phyloP scores from a whole-genome alignment of 495 filamentous ascomycete genomes.

The Neurospora hispaniola region DNA sequence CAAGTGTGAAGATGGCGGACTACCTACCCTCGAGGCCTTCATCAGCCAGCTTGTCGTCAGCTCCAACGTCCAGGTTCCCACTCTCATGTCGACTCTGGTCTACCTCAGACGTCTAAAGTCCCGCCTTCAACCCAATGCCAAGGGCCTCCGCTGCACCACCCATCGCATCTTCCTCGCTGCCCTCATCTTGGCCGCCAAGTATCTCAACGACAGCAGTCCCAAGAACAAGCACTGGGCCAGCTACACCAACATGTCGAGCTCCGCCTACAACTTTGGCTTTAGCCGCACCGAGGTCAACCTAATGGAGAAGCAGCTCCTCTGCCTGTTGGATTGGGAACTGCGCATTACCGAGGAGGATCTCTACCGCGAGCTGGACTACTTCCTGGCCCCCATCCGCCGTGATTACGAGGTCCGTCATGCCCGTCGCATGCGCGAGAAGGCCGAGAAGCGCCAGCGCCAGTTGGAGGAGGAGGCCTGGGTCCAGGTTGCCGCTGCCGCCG shows the following conservation, averaged over 20 bases:
- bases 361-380: constrained; percentile 75
- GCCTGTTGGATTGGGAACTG: constrained; percentile 87
- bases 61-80: constrained; percentile 94
- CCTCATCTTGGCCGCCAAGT: constrained; percentile 89
- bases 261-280: constrained; percentile 78
- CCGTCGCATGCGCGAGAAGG: constrained; percentile 32
- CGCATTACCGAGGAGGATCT: constrained; percentile 76
- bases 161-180: constrained; percentile 95
- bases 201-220: constrained; percentile 93
- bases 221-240: constrained; percentile 99
- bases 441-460: constrained; percentile 29
- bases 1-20: constrained; percentile 27
- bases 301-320: constrained; percentile 96
- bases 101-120: constrained; percentile 78
- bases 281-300: constrained; percentile 90
- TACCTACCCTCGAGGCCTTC: constrained; percentile 80
- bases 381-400: constrained; percentile 70
- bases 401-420: constrained; percentile 28
- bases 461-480: constrained; percentile 14
- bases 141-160: constrained; percentile 93
- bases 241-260: constrained; percentile 62
- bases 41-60: constrained; percentile 81
- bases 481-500: constrained; percentile 12
- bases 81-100: constrained; percentile 90
- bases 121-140: constrained; percentile 83